Percentiles rank a stretch among this genome's conserved stretches.
Conservation (phyloP, 306 rosid species). For the Hippophae gyantsensis region DNA sequence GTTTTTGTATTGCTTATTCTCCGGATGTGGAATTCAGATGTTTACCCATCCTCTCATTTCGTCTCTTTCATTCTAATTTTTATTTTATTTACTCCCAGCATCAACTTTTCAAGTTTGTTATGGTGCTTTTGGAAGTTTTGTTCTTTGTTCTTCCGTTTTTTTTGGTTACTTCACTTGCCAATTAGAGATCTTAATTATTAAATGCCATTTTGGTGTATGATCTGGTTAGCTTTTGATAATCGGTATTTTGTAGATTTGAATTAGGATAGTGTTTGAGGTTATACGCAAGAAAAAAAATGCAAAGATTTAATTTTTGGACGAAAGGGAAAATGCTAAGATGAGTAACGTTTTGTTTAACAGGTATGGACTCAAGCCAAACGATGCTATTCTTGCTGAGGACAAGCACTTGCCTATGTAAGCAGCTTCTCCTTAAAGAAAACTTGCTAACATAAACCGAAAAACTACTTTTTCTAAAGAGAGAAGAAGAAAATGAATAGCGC, state of each 20-base stretch:
- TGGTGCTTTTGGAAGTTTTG: too few species aligned
- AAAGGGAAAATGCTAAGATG: background rate
- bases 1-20: background rate
- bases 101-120: too few species aligned
- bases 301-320: too few species aligned
- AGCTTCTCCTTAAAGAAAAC: background rate
- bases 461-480: too few species aligned
- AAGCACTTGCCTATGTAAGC: slow-evolving; percentile 79
- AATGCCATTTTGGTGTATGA: too few species aligned
- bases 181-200: too few species aligned
- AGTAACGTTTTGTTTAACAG: slow-evolving; percentile 25
- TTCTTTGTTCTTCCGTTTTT: too few species aligned
- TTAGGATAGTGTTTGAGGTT: background rate
- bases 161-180: too few species aligned
- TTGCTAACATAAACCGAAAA: background rate
- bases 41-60: background rate
- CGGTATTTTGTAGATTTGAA: too few species aligned
- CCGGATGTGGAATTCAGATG: background rate
- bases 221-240: too few species aligned
- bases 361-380: slow-evolving; percentile 58
- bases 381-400: slow-evolving; percentile 87
- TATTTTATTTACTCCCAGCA: too few species aligned
- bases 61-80: background rate
- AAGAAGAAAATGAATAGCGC: too few species aligned
- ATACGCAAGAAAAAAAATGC: background rate